Base-by-base conservation (phyloP, 2,329 filamentous ascomycete species). In the Paecilomyces dactylethromorphus region DNA sequence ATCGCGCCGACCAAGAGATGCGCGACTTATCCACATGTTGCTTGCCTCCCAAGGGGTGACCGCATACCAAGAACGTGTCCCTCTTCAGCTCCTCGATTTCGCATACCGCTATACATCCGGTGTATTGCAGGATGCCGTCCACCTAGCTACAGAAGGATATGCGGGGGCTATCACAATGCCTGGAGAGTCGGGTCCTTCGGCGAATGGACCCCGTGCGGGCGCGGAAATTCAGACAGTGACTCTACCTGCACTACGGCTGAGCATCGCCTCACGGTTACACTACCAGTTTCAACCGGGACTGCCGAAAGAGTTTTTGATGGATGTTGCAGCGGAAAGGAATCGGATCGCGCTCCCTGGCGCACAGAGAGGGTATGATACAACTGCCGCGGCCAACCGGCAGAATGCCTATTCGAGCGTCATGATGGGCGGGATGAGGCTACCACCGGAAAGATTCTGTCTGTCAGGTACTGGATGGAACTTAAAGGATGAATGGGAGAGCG, bases 251-350 rank as follows among this genome's bases (percentile, higher is more conserved):
- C 68, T 89, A 54, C 76, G 85, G 26, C 80, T 87, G 60, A 84
- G 84, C 2, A 86, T 88, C 56, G 81, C 82, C 1, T 82, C 80
- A 52, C 76, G 85, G 15, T 75, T 85, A 55, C 81, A 84, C 57
- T 82, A 85, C 64, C 83, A 86, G 66, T 88, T 87, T 66, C 79
- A 81, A 62, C 76, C 80, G 0, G 77, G 78, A 0, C 65, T 88
- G 62, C 83, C 84, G 0, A 87, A 87, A 67, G 85, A 87, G 65
- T 86, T 84, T 59, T 74, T 87, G 66, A 76, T 81, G 64, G 82
- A 86, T 68, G 72, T 86, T 29, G 85, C 82, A 13, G 74, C 74
- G 26, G 82, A 84, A 67, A 73, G 80, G 60, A 85, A 86, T 68
- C 71, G 79, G 5, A 77, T 83, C 55, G 78, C 76, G 31, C 69